Conservation (phyloP, 306 rosid genomes). For the Elaeagnus macrophylla region DNA sequence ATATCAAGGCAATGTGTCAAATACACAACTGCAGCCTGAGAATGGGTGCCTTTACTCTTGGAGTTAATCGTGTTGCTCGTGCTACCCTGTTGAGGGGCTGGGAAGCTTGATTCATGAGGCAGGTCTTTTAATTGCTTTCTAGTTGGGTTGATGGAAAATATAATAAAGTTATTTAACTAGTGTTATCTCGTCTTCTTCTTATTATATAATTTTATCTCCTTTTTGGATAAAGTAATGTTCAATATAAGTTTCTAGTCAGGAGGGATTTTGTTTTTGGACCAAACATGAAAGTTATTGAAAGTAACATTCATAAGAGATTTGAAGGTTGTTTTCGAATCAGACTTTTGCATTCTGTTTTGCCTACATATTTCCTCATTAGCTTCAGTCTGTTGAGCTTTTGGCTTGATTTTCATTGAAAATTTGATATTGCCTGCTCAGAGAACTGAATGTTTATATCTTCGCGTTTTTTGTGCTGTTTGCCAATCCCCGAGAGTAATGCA, state of each 20-base stretch:
- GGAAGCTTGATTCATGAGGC: conserved; percentile 37
- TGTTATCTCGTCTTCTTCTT: too few species aligned
- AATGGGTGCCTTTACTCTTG: conserved; percentile 73
- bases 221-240: too few species aligned
- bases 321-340: too few species aligned
- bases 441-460: too few species aligned
- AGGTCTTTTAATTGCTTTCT: conserved; percentile 7
- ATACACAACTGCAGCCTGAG: conserved; percentile 46
- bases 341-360: background rate
- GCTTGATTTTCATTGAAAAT: background rate
- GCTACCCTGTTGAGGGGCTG: conserved; percentile 64
- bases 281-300: too few species aligned
- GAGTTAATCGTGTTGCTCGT: conserved; percentile 63
- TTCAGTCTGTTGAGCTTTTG: background rate
- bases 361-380: background rate
- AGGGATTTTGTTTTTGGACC: too few species aligned
- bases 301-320: too few species aligned
- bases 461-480: too few species aligned
- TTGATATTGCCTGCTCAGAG: background rate
- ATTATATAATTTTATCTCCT: too few species aligned
- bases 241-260: too few species aligned
- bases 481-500: too few species aligned
- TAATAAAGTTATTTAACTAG: too few species aligned
- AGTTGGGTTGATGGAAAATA: background rate
- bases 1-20: conserved; percentile 61